phyloP scores from a whole-genome alignment of 192 early-diverging fungal species.

The Coemansia sp. region DNA sequence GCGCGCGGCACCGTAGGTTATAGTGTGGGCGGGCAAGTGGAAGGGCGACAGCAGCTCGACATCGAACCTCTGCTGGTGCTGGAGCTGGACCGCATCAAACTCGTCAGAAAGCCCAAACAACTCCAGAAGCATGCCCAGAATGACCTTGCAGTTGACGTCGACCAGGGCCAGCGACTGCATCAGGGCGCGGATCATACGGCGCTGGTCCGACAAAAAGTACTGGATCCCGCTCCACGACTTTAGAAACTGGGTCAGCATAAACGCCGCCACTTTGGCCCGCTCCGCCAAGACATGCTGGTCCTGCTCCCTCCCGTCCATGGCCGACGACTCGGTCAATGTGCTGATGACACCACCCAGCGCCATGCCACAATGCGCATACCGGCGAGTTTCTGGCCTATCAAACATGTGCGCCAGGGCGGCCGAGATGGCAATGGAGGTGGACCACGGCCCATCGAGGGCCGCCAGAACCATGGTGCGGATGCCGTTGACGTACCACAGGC shows the following conservation, averaged over 20 bases:
- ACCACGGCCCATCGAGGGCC: conserved; percentile 48
- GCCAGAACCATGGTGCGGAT: conserved; percentile 41
- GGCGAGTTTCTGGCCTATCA: conserved; percentile 30
- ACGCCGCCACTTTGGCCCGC: conserved; percentile 39
- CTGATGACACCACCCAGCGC: conserved; percentile 39
- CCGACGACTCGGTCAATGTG: conserved; percentile 37
- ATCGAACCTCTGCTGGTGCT: conserved; percentile 46
- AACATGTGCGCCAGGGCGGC: conserved; percentile 33
- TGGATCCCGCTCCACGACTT: conserved; percentile 52
- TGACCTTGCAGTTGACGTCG: conserved; percentile 31
- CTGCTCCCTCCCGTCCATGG: too few species aligned
- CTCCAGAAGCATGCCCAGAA: conserved; percentile 49
- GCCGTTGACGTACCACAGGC: conserved; percentile 35
- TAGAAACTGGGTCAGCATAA: conserved; percentile 45
- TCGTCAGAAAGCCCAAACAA: conserved; percentile 45
- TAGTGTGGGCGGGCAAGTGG: conserved; percentile 26
- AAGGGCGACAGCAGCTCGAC: conserved; percentile 39
- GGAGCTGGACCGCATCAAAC: conserved; percentile 45
- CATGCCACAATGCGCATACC: conserved; percentile 23
- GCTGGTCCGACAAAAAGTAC: conserved; percentile 44
- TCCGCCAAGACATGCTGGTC: conserved; percentile 36
- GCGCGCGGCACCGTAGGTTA: conserved; percentile 28
- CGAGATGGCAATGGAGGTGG: conserved; percentile 33
- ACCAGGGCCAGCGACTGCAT: conserved; percentile 33
- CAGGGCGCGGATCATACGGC: conserved; percentile 23